Base-by-base conservation (phyloP, 2,329 filamentous ascomycete species). In the Botryosphaeria dothidea region DNA sequence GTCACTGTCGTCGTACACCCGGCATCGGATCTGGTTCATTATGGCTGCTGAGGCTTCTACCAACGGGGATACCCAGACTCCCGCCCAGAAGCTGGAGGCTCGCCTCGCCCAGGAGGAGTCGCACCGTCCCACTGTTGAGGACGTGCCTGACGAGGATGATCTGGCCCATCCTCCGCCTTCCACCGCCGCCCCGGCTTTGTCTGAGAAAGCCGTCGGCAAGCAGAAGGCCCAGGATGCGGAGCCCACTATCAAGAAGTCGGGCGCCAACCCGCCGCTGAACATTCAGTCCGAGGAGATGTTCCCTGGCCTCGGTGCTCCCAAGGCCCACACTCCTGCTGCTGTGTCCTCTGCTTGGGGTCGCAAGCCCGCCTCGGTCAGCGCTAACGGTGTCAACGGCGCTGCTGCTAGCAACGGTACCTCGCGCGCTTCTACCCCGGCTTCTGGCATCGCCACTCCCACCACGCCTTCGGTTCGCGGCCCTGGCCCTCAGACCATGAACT, bases 251-350 rank as follows among this genome's bases (percentile, higher is more conserved):
- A 78, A 76, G 60, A 71, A 74, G 49, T 69, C 72, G 31, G 68
- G 69, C 58, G 73, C 69, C 67, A 66, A 70, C 36, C 67, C 58
- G 31, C 71, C 83, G 61, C 81, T 97, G 67, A 92, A 98, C 78
- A 93, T 92, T 21, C 86, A 92, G 73, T 96, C 92, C 19, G 91
- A 96, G 74, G 93, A 98, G 79, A 83, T 92, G 66, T 99, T 99
- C 84, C 95, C 95, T n/a, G 89, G 93, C 71, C 86, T 99, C 52
- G 94, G 93, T 62, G 85, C 86, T 68, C 82, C 88, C 62, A 93
- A 93, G 79, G 82, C 88, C 36, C 79, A 81, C 68, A 79, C 80
- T 19, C 78, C 85, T 68, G 84, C 88, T 65, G 85, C 87, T 69
- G 84, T 88, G 66, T 84, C 89, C 52, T 88, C 90, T 51, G 88